Percentiles rank a stretch among this genome's conserved stretches.
Evolutionary conservation across 495 filamentous ascomycete species (phyloP).

Genomic region (Annulohypoxylon moriforme): DNA sequence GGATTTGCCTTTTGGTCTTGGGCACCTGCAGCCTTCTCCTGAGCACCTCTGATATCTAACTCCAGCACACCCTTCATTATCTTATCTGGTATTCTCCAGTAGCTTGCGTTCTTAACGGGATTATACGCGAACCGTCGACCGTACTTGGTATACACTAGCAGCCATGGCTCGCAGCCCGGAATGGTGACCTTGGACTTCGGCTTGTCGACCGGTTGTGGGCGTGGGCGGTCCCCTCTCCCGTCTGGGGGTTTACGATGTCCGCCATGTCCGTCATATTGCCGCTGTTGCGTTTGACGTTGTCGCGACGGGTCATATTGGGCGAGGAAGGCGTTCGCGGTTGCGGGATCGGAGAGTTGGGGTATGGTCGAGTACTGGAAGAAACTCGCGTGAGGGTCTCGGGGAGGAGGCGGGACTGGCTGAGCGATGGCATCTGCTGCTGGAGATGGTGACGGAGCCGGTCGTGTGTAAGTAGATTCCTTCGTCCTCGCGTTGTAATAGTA

Average conservation of each 20-base stretch:
- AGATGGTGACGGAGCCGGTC: constrained; percentile 61
- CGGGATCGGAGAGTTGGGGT: constrained; percentile 59
- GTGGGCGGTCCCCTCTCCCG: constrained; percentile 65
- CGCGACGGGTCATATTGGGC: constrained; percentile 55
- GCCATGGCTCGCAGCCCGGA: constrained; percentile 86
- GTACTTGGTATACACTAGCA: constrained; percentile 89
- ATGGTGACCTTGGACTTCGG: constrained; percentile 84
- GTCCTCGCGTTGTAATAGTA: constrained; percentile 92
- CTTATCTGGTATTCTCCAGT: constrained; percentile 90
- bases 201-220: constrained; percentile 76
- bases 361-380: constrained; percentile 59
- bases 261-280: constrained; percentile 49
- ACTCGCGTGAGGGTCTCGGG: constrained; percentile 51
- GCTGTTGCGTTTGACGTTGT: constrained; percentile 42
- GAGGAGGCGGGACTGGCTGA: constrained; percentile 25
- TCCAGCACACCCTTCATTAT: constrained; percentile 83
- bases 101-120: constrained; percentile 80
- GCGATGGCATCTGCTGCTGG: constrained; percentile 44
- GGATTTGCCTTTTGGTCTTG: constrained; percentile 26
- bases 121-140: constrained; percentile 92
- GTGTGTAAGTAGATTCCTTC: constrained; percentile 87
- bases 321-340: constrained; percentile 59
- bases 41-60: constrained; percentile 68
- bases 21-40: constrained; percentile 58
- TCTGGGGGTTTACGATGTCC: constrained; percentile 53